Conservation (phyloP, 1,139 yeast species). For the Zygosaccharomyces sapae region DNA sequence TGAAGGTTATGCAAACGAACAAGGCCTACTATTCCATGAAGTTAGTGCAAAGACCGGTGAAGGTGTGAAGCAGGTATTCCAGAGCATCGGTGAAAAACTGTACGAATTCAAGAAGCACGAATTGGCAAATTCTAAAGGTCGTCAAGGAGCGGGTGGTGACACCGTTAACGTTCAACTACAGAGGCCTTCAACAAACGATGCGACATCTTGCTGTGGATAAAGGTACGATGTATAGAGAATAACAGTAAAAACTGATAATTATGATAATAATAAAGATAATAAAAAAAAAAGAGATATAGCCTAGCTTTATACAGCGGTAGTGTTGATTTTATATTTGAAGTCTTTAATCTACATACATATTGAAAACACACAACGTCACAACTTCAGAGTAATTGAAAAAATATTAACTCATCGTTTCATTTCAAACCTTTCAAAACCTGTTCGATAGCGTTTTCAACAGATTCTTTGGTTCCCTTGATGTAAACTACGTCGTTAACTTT, state of each 20-base stretch:
- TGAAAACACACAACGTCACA: slow-evolving; percentile 3
- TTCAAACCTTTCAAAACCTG: slow-evolving; percentile 33
- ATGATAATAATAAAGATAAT: background rate
- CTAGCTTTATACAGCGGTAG: slow-evolving; percentile 5
- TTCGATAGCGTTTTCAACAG: slow-evolving; percentile 43
- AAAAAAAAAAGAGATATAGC: background rate
- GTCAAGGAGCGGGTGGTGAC: slow-evolving; percentile 21
- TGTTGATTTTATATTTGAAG: background rate
- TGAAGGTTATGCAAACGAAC: slow-evolving; percentile 59
- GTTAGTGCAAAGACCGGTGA: slow-evolving; percentile 92
- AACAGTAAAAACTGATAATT: background rate
- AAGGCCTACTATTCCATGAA: slow-evolving; percentile 77
- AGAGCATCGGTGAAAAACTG: slow-evolving; percentile 71
- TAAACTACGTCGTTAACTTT: slow-evolving; percentile 46
- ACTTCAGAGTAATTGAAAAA: no score
- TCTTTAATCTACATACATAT: slow-evolving; percentile 5
- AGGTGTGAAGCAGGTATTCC: slow-evolving; percentile 75
- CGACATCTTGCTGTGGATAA: slow-evolving; percentile 39
- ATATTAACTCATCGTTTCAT: background rate
- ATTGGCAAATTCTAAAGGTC: slow-evolving; percentile 24
- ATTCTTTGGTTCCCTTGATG: slow-evolving; percentile 41
- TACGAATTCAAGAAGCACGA: slow-evolving; percentile 32
- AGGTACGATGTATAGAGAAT: background rate
- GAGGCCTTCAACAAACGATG: slow-evolving; percentile 46
- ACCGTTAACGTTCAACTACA: slow-evolving; percentile 41